phyloP scores from a whole-genome alignment of 2,329 filamentous ascomycete species.

The Penicillium sp. region DNA sequence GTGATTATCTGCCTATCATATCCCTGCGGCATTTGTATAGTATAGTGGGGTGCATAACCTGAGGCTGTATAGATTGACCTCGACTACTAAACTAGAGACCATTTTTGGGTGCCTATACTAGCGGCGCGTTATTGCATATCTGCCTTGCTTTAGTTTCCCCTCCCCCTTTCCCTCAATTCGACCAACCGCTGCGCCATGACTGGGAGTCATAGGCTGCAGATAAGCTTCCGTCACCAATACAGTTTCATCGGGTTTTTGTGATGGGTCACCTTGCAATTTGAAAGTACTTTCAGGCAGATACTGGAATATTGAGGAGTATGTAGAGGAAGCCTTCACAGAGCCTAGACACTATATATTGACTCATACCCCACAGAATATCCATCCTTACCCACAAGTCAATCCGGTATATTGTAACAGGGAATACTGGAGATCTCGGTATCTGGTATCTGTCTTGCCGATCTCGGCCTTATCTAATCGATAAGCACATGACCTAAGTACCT shows the following conservation, averaged over 20 bases:
- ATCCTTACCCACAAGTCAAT: not conserved
- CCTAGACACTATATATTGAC: not conserved
- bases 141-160: conserved; percentile 3
- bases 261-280: not conserved
- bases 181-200: not conserved
- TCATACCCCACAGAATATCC: not conserved
- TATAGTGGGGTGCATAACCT: not conserved
- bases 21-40: conserved; percentile 12
- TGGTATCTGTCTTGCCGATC: conserved; percentile 14
- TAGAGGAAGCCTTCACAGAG: not conserved
- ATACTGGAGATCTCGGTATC: conserved; percentile 1
- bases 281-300: not conserved
- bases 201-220: conserved; percentile 11
- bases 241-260: not conserved
- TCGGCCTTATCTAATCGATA: conserved; percentile 27
- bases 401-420: not conserved
- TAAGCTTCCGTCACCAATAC: conserved; percentile 11
- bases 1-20: conserved; percentile 1
- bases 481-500: conserved; percentile 12
- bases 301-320: not conserved
- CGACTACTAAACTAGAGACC: not conserved
- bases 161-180: not conserved
- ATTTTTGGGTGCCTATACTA: conserved; percentile 8
- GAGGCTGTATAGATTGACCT: conserved; percentile 1
- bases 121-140: conserved; percentile 5